Base-by-base conservation (phyloP, 1,139 yeast species). In the Wickerhamiella infanticola region DNA sequence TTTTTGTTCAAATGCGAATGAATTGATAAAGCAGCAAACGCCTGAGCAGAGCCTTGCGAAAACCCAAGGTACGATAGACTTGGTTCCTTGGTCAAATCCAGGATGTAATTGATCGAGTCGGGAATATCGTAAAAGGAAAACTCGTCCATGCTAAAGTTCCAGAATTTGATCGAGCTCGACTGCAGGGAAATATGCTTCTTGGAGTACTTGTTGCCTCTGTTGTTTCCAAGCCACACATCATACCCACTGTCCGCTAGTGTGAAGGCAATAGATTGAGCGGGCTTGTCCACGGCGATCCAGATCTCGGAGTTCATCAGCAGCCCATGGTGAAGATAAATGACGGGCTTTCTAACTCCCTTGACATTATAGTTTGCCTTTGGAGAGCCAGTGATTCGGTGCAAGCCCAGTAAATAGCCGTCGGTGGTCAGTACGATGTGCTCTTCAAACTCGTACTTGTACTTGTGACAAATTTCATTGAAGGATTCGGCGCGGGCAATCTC, bases 201-300 rank as follows among this genome's bases (percentile, higher is more conserved):
- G 25, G 90, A 79, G 63, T 85, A 85, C 64, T 85, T 85, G 64
- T 85, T 86, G 25, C 95, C 95, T 46, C 95, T 67, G 58, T 85
- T 85, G 61, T 85, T 85, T 1, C 95, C 95, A 52, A 85, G 64
- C 88, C 93, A 85, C n/a, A 85, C 94, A 58, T 85, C 95, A 60
- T 78, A 85, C 3, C 95, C 95, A 50, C 77, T 61, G 51, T 83
- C 88, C 47, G 80, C 83, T 41, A 88, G 68, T 2, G 75, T 67
- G 57, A 82, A 80, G 0, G 97, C 95, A 46, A 88, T 63, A 56
- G 83, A 82, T 45, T 72, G 69, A 38, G 74, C 59, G 40, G 76
- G 73, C 13, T 78, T 74, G 35, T 77, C 60, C 27, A 59, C 59
- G 31, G 90, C 75, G 41, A 82, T 76, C 96, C 95, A 84, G 6